These are phyloP conservation scores for Codiaeum variegatum DNA, from an alignment of 441 rosid genomes.

Conservation along the genomic window DNA sequence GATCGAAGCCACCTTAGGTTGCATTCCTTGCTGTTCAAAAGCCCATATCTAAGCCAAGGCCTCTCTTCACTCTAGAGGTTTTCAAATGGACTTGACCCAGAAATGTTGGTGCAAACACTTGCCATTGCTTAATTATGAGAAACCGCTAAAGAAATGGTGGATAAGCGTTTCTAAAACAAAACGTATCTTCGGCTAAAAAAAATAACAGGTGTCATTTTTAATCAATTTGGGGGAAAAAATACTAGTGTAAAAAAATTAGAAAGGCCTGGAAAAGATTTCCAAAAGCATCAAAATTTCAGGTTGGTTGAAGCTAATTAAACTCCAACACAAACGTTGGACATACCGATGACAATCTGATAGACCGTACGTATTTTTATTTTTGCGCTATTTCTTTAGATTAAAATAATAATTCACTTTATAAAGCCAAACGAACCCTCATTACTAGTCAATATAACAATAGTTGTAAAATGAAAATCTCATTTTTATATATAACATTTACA, in stretches of 20 bases:
- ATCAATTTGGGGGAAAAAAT: neutral
- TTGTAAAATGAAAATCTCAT: too few relatives aligned
- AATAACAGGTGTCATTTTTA: neutral
- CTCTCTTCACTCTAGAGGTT: too few relatives aligned
- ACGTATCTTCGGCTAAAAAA: too few relatives aligned
- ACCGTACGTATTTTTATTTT: neutral
- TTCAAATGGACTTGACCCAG: too few relatives aligned
- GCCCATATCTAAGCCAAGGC: too few relatives aligned
- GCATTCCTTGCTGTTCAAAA: too few relatives aligned
- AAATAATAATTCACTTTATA: neutral
- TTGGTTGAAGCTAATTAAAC: neutral
- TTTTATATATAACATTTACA: too few relatives aligned
- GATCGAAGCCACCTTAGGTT: too few relatives aligned
- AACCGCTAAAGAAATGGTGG: neutral
- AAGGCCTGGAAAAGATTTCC: neutral
- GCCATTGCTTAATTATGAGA: neutral
- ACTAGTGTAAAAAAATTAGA: neutral
- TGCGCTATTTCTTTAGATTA: neutral
- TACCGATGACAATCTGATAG: neutral
- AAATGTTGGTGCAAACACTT: too few relatives aligned
- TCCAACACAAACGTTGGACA: neutral
- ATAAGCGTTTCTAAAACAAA: neutral
- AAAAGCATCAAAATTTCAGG: constrained; percentile 1
- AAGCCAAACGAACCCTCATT: neutral
- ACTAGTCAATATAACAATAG: too few relatives aligned